A percentile compares a stretch with the other conserved stretches of the same genome.
phyloP scores from a whole-genome alignment of 306 rosid species.

The barrel medic (Medicago truncatula) region DNA sequence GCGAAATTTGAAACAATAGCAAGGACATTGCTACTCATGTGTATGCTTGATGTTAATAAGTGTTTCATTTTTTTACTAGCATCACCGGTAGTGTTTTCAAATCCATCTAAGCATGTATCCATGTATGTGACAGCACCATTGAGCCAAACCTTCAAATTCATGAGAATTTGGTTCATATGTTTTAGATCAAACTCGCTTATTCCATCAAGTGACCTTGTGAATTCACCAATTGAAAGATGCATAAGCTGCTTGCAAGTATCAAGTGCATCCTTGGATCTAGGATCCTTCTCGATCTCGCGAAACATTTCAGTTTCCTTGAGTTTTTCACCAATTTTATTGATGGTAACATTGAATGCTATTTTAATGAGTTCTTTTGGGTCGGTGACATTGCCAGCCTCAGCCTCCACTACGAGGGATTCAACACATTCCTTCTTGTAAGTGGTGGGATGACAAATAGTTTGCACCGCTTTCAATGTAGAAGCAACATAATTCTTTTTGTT shows the following conservation, averaged over 20 bases:
- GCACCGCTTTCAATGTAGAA: background rate
- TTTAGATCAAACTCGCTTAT: conserved; percentile 41
- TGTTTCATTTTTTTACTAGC: too few relatives aligned
- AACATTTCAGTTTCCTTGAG: conserved; percentile 43
- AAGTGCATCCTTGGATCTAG: conserved; percentile 64
- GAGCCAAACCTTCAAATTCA: too few relatives aligned
- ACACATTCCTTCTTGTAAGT: conserved; percentile 53
- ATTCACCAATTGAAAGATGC: conserved; percentile 53
- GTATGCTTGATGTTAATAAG: conserved; percentile 52
- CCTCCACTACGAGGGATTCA: conserved; percentile 1
- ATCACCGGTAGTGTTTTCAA: too few relatives aligned
- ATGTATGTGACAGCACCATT: too few relatives aligned
- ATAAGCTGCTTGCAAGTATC: conserved; percentile 64
- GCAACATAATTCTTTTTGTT: background rate
- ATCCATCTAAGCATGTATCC: too few relatives aligned
- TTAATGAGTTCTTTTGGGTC: conserved; percentile 37
- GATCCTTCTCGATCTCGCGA: conserved; percentile 62
- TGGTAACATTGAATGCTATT: conserved; percentile 53
- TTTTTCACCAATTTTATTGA: conserved; percentile 36
- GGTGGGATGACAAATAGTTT: conserved; percentile 59
- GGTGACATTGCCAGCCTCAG: conserved; percentile 12
- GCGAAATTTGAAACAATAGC: conserved; percentile 60
- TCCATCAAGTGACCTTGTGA: conserved; percentile 46
- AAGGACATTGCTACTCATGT: conserved; percentile 61
- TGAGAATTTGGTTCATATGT: too few relatives aligned